Evolutionary conservation across 2,329 filamentous ascomycete species (phyloP).

Genomic region (Epichloe sp.): DNA sequence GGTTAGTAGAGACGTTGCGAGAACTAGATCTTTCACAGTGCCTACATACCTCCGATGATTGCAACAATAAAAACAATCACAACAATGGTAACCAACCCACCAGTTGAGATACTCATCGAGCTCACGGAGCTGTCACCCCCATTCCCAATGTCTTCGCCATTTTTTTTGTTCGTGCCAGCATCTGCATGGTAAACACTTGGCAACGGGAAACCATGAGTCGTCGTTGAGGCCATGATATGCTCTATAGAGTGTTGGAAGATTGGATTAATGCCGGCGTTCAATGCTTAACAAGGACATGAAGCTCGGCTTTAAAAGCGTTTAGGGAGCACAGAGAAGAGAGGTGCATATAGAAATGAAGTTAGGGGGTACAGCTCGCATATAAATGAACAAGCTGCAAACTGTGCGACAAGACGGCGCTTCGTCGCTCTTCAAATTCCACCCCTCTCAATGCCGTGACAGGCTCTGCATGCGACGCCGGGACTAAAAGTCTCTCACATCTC

Average conservation of each 20-base stretch:
- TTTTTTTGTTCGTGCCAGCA: conserved; percentile 22
- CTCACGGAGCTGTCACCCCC: conserved; percentile 40
- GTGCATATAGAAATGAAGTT: background rate
- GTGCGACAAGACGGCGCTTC: background rate
- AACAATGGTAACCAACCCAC: conserved; percentile 61
- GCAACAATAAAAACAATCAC: conserved; percentile 55
- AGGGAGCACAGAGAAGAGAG: background rate
- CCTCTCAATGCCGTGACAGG: background rate
- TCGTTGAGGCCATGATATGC: conserved; percentile 26
- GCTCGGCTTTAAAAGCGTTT: background rate
- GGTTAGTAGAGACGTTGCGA: background rate
- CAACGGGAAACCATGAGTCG: conserved; percentile 25
- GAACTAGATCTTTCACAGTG: background rate
- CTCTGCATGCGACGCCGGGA: conserved; percentile 1
- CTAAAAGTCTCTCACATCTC: background rate
- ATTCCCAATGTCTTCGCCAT: conserved; percentile 48
- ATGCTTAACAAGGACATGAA: background rate
- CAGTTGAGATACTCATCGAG: conserved; percentile 51
- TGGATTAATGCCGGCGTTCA: background rate
- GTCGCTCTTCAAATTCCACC: background rate
- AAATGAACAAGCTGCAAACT: background rate
- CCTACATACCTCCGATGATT: conserved; percentile 52
- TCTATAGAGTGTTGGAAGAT: background rate
- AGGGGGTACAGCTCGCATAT: background rate
- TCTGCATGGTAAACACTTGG: conserved; percentile 24